phyloP scores from a whole-genome alignment of 306 rosid genomes.

The Sophora flavescens region DNA sequence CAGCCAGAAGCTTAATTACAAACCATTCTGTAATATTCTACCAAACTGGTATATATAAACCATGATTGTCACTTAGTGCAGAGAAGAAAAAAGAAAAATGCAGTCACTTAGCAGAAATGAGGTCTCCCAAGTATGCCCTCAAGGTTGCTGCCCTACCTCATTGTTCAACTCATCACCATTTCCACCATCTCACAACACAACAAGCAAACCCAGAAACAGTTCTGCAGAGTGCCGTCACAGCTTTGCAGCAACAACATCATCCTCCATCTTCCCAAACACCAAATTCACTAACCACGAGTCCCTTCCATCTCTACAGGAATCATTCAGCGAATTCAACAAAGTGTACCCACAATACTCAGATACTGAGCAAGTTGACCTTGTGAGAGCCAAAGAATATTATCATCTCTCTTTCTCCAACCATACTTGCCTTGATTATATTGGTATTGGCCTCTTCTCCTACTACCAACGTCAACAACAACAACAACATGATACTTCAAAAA shows the following conservation, averaged over 20 bases:
- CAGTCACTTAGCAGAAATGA: conserved; percentile 58
- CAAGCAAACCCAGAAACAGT: conserved; percentile 62
- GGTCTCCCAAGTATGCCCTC: conserved; percentile 61
- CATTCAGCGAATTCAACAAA: conserved; percentile 66
- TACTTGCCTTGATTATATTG: conserved; percentile 90
- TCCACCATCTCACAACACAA: conserved; percentile 43
- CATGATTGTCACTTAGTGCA: conserved; percentile 40
- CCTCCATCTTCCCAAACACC: conserved; percentile 78
- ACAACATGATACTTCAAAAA: conserved; percentile 50
- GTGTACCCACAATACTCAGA: conserved; percentile 78
- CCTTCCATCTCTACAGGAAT: conserved; percentile 78
- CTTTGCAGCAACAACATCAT: conserved; percentile 66
- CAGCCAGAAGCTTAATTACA: conserved; percentile 43
- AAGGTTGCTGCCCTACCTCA: conserved; percentile 73
- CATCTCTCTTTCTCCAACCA: conserved; percentile 75
- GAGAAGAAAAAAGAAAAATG: conserved; percentile 51
- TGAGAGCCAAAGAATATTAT: conserved; percentile 73
- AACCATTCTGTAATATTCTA: conserved; percentile 34
- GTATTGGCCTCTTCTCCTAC: conserved; percentile 90
- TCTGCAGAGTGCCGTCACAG: conserved; percentile 74
- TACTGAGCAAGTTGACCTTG: conserved; percentile 64
- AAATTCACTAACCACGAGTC: conserved; percentile 91
- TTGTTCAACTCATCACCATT: conserved; percentile 56
- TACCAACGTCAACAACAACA: conserved; percentile 65
- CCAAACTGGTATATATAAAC: conserved; percentile 14